Conservation (phyloP, 768 basidiomycete genomes). For the Leccinellum albellum region DNA sequence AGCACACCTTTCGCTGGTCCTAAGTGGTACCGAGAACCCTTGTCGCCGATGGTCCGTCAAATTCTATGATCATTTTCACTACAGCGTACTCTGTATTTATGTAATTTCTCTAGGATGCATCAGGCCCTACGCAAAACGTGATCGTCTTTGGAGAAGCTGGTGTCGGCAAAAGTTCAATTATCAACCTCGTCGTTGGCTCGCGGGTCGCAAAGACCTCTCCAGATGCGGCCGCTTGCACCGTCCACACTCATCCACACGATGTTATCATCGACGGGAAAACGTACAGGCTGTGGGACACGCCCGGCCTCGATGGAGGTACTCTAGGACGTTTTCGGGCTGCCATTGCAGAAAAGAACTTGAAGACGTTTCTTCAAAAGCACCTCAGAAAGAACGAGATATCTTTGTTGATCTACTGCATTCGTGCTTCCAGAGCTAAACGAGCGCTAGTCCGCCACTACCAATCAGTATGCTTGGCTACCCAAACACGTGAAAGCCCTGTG, state of each 20-base stretch:
- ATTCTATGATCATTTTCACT: not conserved
- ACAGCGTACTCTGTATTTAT: not conserved
- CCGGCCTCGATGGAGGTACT: slow-evolving; percentile 34
- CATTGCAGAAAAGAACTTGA: slow-evolving; percentile 26
- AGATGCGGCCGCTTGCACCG: slow-evolving; percentile 36
- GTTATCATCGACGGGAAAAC: slow-evolving; percentile 16
- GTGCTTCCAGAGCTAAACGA: slow-evolving; percentile 38
- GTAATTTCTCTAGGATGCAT: slow-evolving; percentile 2
- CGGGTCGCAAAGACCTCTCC: slow-evolving; percentile 31
- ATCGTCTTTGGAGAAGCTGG: slow-evolving; percentile 46
- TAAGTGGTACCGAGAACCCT: not conserved
- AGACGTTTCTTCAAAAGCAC: slow-evolving; percentile 30
- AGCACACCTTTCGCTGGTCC: not conserved
- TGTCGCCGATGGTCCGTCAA: slow-evolving; percentile 13
- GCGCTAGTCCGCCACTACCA: slow-evolving; percentile 37
- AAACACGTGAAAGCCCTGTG: slow-evolving; percentile 22
- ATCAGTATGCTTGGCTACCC: slow-evolving; percentile 31
- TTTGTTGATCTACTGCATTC: slow-evolving; percentile 41
- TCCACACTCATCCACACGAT: slow-evolving; percentile 24
- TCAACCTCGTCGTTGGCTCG: slow-evolving; percentile 37
- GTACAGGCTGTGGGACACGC: slow-evolving; percentile 32
- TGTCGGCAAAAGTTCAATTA: slow-evolving; percentile 40
- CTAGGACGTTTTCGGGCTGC: slow-evolving; percentile 22
- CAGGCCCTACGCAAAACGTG: slow-evolving; percentile 27
- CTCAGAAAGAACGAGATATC: slow-evolving; percentile 33